Evolutionary conservation across 148 eudicot genomes (phyloP).

Genomic region (Pouteria glomerata): DNA sequence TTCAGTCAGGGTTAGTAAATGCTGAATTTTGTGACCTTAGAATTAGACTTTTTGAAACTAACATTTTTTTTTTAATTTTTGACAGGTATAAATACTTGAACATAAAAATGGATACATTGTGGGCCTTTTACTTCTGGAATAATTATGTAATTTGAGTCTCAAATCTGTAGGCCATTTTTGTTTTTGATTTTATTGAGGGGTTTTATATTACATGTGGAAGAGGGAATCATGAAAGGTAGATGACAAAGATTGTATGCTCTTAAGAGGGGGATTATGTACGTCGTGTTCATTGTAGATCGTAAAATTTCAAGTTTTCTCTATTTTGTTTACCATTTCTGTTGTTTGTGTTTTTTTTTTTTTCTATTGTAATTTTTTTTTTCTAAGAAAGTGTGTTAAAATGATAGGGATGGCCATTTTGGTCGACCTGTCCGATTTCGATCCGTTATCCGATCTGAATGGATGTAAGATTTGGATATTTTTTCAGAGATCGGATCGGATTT

Average conservation of each 20-base stretch:
- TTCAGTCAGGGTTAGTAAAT: slow-evolving; percentile 5
- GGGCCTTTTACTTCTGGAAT: not conserved
- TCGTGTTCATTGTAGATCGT: not conserved
- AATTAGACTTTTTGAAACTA: too few species aligned
- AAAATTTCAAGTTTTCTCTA: not conserved
- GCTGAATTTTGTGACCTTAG: not conserved
- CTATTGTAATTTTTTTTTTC: too few species aligned
- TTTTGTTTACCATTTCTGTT: not conserved
- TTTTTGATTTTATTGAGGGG: not conserved
- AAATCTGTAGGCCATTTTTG: not conserved
- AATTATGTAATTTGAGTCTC: not conserved
- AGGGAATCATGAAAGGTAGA: not conserved
- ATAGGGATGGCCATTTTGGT: too few species aligned
- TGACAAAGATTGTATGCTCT: not conserved
- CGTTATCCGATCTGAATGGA: too few species aligned
- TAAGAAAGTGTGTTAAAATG: too few species aligned
- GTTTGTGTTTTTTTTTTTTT: too few species aligned
- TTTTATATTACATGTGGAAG: not conserved
- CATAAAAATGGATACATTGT: not conserved
- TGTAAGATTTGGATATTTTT: too few species aligned
- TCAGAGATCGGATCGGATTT: too few species aligned
- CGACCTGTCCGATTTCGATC: too few species aligned
- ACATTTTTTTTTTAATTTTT: not conserved
- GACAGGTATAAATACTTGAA: slow-evolving; percentile 7
- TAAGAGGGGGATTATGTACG: not conserved